Evolutionary conservation across 2,329 filamentous ascomycete species (phyloP).

Genomic region (Cercospora citrullina): DNA sequence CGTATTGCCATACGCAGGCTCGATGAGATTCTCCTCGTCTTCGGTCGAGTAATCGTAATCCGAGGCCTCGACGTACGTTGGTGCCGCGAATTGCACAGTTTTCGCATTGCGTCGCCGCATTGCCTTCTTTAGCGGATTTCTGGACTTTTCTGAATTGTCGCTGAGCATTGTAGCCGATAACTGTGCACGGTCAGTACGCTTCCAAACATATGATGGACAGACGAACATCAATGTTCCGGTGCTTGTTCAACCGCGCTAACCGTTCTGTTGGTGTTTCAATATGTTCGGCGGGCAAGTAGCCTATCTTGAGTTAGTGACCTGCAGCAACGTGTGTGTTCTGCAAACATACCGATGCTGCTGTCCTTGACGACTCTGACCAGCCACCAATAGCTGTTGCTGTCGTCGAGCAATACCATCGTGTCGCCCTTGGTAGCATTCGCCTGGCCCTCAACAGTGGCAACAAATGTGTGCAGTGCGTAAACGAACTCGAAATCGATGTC

Average conservation of each 20-base stretch:
- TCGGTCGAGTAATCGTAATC: constrained; percentile 83
- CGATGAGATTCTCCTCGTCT: constrained; percentile 51
- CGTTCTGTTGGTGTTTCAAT: constrained; percentile 97
- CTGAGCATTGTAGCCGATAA: constrained; percentile 70
- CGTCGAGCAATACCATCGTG: constrained; percentile 96
- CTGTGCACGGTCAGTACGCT: constrained; percentile 44
- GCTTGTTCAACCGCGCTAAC: constrained; percentile 90
- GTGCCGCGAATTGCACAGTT: constrained; percentile 80
- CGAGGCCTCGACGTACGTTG: constrained; percentile 84
- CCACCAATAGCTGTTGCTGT: constrained; percentile 99
- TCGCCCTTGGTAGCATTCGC: constrained; percentile 98
- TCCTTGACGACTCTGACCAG: constrained; percentile 95
- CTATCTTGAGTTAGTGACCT: constrained; percentile 49
- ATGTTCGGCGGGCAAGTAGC: constrained; percentile 94
- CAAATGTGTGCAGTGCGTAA: constrained; percentile 95
- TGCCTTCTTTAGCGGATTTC: constrained; percentile 78
- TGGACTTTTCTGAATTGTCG: constrained; percentile 74
- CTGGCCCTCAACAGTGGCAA: constrained; percentile 96
- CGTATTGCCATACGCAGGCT: constrained; percentile 28
- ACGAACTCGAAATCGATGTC: constrained; percentile 99
- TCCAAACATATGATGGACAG: constrained; percentile 7
- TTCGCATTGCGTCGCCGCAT: constrained; percentile 81
- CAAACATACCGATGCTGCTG: constrained; percentile 76
- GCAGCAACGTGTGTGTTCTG: background rate
- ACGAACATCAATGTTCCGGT: constrained; percentile 92